phyloP scores from a whole-genome alignment of 2,329 filamentous ascomycete species.

The Colletotrichum spaethianum region DNA sequence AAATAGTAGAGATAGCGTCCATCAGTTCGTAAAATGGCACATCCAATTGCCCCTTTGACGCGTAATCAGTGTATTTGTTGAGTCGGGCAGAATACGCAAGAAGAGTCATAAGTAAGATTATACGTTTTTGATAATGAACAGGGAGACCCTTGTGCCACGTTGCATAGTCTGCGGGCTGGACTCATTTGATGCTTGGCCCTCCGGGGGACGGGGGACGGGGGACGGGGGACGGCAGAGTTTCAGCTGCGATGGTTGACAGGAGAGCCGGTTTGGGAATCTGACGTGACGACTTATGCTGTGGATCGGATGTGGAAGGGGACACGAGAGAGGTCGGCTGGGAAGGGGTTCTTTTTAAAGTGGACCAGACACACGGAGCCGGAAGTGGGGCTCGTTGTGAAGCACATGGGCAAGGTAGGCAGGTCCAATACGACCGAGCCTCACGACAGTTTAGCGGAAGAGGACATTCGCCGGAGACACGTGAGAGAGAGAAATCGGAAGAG shows the following conservation, averaged over 20 bases:
- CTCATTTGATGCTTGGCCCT: conserved; percentile 7
- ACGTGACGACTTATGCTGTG: conserved; percentile 25
- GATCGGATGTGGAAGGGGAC: conserved; percentile 5
- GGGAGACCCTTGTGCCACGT: conserved; percentile 18
- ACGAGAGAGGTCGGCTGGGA: background rate
- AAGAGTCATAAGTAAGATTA: conserved; percentile 14
- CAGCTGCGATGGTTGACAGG: conserved; percentile 33
- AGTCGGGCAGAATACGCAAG: background rate
- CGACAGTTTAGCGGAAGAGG: background rate
- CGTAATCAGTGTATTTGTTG: background rate
- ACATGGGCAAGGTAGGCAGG: too few relatives aligned
- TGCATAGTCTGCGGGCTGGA: conserved; percentile 12
- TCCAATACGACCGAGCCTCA: background rate
- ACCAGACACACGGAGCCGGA: background rate
- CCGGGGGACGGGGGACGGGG: background rate
- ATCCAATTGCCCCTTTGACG: conserved; percentile 21
- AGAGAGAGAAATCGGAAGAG: background rate
- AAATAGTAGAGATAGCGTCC: conserved; percentile 41
- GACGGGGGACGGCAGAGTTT: conserved; percentile 25
- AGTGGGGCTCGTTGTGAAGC: background rate
- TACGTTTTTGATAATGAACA: background rate
- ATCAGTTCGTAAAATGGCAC: conserved; percentile 38
- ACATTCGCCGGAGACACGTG: background rate
- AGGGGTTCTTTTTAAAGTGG: conserved; percentile 3
- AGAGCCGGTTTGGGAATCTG: conserved; percentile 38